A percentile compares a stretch with the other conserved stretches of the same genome.
Evolutionary conservation across 352 stramenopile genomes (phyloP).

Genomic region (Plasmopara muralis): DNA sequence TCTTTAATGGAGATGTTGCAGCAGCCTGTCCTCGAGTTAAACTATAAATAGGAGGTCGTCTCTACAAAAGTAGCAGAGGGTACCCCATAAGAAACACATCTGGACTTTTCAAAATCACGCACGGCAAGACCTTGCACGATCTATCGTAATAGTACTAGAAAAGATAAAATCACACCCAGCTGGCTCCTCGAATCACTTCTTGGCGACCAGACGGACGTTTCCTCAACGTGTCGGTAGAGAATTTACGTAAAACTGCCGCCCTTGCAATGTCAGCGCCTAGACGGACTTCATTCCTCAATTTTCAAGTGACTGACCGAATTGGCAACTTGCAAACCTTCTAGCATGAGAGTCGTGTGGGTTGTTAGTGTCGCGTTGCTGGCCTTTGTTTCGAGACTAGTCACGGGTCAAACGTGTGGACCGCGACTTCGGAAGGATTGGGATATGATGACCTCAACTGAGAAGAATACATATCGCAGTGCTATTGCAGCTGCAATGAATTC

Average conservation of each 20-base stretch:
- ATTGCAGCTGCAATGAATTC: conserved; percentile 47
- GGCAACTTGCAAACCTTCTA: not conserved
- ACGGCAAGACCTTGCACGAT: not conserved
- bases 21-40: no score
- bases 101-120: not conserved
- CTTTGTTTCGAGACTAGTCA: not conserved
- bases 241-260: not conserved
- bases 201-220: not conserved
- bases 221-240: not conserved
- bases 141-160: not conserved
- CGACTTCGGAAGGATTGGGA: conserved; percentile 50
- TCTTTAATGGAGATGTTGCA: no score
- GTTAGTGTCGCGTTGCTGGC: conserved; percentile 1
- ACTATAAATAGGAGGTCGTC: no score
- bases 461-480: conserved; percentile 43
- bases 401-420: conserved; percentile 19
- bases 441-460: conserved; percentile 31
- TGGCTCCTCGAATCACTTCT: not conserved
- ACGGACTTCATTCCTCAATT: not conserved
- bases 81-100: not conserved
- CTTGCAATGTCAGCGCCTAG: not conserved
- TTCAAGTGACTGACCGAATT: not conserved
- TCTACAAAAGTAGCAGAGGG: no score
- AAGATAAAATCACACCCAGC: not conserved
- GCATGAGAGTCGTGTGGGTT: conserved; percentile 3